Percentiles rank a stretch among this genome's conserved stretches.
Evolutionary conservation across 345 rosid species (phyloP).

Genomic region (Populus deltoides): DNA sequence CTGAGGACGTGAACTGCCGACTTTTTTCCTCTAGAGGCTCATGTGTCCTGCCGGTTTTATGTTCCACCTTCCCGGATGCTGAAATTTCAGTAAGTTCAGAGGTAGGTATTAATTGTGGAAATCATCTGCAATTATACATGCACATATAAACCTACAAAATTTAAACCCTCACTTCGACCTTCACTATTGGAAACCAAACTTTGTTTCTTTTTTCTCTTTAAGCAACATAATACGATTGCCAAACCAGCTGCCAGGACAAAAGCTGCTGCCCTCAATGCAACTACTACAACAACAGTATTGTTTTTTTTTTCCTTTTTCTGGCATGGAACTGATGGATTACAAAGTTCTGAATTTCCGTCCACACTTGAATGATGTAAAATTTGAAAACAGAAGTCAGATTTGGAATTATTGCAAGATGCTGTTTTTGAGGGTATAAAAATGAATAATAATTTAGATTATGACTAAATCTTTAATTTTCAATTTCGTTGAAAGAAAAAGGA

Average conservation of each 20-base stretch:
- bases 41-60: not conserved
- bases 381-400: too few relatives aligned
- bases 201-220: constrained; percentile 24
- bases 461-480: too few relatives aligned
- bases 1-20: constrained; percentile 29
- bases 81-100: not conserved
- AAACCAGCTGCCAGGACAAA: constrained; percentile 23
- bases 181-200: not conserved
- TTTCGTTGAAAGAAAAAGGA: too few relatives aligned
- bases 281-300: constrained; percentile 15
- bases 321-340: constrained; percentile 17
- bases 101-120: not conserved
- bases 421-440: too few relatives aligned
- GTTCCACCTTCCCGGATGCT: not conserved
- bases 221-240: constrained; percentile 15
- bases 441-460: too few relatives aligned
- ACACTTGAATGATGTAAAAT: not conserved
- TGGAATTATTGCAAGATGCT: too few relatives aligned
- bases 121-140: not conserved
- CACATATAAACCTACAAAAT: too few relatives aligned
- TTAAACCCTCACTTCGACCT: too few relatives aligned
- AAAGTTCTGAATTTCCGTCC: constrained; percentile 36
- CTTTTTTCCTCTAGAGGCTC: constrained; percentile 17
- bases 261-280: constrained; percentile 22
- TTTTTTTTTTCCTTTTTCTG: constrained; percentile 16